Conservation (phyloP, 108 stramenopile species). For the Poteriospumella lacustris region DNA sequence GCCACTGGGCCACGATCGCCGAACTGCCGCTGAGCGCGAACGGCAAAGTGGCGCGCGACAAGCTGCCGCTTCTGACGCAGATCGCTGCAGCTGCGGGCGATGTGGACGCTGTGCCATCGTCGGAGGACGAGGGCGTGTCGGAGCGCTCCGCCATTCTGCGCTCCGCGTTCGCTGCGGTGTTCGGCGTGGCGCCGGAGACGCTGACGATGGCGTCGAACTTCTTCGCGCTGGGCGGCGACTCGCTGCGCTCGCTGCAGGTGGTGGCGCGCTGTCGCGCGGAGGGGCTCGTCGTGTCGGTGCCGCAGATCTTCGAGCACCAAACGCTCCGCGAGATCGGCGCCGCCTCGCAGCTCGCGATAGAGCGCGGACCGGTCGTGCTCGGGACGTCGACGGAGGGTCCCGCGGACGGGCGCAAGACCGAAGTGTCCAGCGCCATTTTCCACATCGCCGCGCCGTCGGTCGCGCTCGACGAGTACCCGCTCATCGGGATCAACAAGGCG, state of each 20-base stretch:
- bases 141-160: not conserved
- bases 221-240: constrained; percentile 17
- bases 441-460: not conserved
- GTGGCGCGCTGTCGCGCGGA: not conserved
- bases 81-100: not conserved
- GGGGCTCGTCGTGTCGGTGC: not conserved
- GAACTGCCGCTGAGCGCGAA: constrained; percentile 30
- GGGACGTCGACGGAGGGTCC: not conserved
- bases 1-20: constrained; percentile 15
- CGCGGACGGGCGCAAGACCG: too few species aligned
- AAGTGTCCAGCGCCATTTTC: constrained; percentile 12
- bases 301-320: constrained; percentile 9
- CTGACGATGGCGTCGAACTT: not conserved
- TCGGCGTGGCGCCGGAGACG: not conserved
- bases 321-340: not conserved
- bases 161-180: not conserved
- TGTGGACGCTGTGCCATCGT: not conserved
- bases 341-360: not conserved
- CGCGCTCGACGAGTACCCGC: not conserved
- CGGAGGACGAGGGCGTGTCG: not conserved
- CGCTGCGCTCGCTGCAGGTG: not conserved
- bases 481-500: constrained; percentile 23
- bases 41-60: constrained; percentile 30
- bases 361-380: not conserved
- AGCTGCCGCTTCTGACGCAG: constrained; percentile 9